Percentiles rank a stretch among this genome's conserved stretches.
These are phyloP conservation scores for Candida michaelii DNA, from an alignment of 805 yeast species.

Conservation along the genomic window DNA sequence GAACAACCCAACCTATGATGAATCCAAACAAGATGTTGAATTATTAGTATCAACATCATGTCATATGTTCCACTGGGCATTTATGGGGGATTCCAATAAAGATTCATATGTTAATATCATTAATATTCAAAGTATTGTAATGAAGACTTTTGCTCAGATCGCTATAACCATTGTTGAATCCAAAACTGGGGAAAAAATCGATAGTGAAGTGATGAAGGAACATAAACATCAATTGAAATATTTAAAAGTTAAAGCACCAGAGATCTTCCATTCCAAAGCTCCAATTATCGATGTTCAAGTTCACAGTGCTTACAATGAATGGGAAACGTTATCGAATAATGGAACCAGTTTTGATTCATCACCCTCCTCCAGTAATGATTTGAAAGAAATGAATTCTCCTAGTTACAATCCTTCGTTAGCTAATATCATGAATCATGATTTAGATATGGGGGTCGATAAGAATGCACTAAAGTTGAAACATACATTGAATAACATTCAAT, in stretches of 20 bases:
- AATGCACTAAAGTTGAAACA: background rate
- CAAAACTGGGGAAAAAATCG: background rate
- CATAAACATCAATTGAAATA: conserved; percentile 8
- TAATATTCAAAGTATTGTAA: conserved; percentile 8
- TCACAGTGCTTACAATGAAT: conserved; percentile 9
- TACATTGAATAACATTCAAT: background rate
- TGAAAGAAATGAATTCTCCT: conserved; percentile 13
- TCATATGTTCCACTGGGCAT: conserved; percentile 10
- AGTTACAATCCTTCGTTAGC: conserved; percentile 25
- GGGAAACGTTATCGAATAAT: conserved; percentile 6
- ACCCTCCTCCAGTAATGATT: background rate
- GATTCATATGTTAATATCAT: background rate
- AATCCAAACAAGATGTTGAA: conserved; percentile 21
- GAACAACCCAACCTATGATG: conserved; percentile 21
- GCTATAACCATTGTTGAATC: conserved; percentile 10
- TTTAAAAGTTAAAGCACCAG: conserved; percentile 12
- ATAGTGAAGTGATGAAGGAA: background rate
- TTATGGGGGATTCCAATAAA: background rate
- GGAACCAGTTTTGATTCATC: background rate
- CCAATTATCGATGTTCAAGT: background rate
- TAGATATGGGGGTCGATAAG: background rate
- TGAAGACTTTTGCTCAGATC: conserved; percentile 14
- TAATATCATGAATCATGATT: conserved; percentile 19
- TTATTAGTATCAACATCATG: conserved; percentile 20
- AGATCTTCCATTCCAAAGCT: conserved; percentile 5